These are phyloP conservation scores for Gentiana dahurica DNA, from an alignment of 257 asterid species.

Conservation along the genomic window DNA sequence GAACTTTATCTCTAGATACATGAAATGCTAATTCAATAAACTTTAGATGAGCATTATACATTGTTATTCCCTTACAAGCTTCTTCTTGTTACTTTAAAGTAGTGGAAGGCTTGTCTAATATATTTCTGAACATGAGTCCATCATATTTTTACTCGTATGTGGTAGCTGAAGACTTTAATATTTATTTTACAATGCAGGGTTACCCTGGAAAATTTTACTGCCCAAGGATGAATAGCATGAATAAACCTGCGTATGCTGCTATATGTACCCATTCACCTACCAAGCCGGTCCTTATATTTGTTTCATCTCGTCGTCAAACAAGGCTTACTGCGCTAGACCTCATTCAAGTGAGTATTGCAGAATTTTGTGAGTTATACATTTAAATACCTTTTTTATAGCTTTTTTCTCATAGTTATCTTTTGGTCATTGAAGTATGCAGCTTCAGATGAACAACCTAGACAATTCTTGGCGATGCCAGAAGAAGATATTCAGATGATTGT, in stretches of 20 bases:
- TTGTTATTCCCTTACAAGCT: too few species aligned
- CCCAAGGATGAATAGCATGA: conserved; percentile 99
- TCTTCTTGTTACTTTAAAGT: too few species aligned
- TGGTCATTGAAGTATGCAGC: conserved; percentile 67
- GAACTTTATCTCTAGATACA: not conserved
- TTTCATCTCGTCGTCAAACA: conserved; percentile 98
- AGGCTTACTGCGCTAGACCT: conserved; percentile 98
- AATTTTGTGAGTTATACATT: not conserved
- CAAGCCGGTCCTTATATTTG: conserved; percentile 95
- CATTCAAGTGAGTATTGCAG: conserved; percentile 62
- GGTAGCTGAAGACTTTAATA: conserved; percentile 1
- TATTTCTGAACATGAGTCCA: conserved; percentile 1
- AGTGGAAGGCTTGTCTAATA: not conserved
- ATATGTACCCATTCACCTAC: conserved; percentile 95
- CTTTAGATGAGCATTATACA: too few species aligned
- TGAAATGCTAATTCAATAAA: not conserved
- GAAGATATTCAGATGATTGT: conserved; percentile 94
- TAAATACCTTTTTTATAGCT: conserved; percentile 10
- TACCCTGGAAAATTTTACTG: conserved; percentile 97
- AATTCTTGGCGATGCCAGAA: conserved; percentile 80
- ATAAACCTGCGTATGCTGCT: conserved; percentile 96
- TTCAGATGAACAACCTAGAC: conserved; percentile 87
- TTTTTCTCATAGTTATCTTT: conserved; percentile 5
- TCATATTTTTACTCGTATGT: not conserved
- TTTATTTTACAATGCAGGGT: conserved; percentile 45